Percentiles rank a stretch among this genome's conserved stretches.
Conservation (phyloP, 169 alveolate genomes). For the Theileria sp. region DNA sequence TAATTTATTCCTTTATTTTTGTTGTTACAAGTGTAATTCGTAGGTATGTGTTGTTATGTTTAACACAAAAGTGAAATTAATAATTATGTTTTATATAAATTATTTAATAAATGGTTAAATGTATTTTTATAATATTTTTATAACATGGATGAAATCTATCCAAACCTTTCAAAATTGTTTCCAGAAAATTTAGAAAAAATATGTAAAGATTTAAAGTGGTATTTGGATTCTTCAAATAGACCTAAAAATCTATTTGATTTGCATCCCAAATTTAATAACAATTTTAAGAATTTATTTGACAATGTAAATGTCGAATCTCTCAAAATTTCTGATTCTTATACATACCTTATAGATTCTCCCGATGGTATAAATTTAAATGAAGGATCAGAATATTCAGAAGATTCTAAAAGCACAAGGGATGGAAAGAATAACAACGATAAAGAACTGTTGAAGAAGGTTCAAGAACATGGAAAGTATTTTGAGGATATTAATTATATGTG, state of each 20-base stretch:
- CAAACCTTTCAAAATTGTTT: conserved; percentile 16
- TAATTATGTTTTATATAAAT: not conserved
- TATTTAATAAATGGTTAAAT: not conserved
- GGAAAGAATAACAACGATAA: not conserved
- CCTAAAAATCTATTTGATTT: conserved; percentile 27
- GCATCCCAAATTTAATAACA: conserved; percentile 35
- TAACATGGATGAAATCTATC: conserved; percentile 15
- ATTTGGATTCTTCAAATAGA: conserved; percentile 30
- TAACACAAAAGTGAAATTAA: not conserved
- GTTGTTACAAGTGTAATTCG: not conserved
- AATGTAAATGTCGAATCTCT: not conserved
- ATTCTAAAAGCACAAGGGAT: not conserved
- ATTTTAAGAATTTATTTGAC: conserved; percentile 12
- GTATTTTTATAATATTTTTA: not conserved
- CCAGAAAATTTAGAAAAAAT: conserved; percentile 20
- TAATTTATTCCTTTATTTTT: not conserved
- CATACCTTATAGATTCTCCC: not conserved
- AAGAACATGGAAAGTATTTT: not conserved
- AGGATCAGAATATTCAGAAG: not conserved
- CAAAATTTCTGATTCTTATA: not conserved
- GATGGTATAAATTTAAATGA: not conserved
- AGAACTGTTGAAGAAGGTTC: conserved; percentile 1
- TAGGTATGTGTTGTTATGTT: not conserved
- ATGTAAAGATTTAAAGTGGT: conserved; percentile 44
- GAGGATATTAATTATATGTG: conserved; percentile 1